Conservation (phyloP, 108 stramenopile species). For the Mayamaea pseudoterrestris region DNA sequence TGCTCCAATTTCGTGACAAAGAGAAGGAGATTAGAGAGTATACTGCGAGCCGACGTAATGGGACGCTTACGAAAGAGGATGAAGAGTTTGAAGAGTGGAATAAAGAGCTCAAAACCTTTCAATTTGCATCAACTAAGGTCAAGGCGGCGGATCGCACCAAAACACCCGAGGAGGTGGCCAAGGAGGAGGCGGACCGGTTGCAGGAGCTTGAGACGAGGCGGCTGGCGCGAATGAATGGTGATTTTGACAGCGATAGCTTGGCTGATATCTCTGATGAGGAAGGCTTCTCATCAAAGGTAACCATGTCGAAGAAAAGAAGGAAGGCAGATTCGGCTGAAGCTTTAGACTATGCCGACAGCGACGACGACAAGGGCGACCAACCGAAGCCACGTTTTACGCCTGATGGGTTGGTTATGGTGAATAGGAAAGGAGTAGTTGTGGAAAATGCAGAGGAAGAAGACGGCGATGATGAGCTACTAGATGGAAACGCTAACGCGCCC, state of each 20-base stretch:
- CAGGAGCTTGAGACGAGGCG: constrained; percentile 82
- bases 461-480: constrained; percentile 7
- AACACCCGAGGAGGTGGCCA: constrained; percentile 90
- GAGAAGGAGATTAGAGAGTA: constrained; percentile 34
- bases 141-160: constrained; percentile 90
- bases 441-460: constrained; percentile 35
- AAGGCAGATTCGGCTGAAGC: constrained; percentile 32
- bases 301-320: constrained; percentile 8
- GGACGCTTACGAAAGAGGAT: constrained; percentile 41
- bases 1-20: constrained; percentile 68
- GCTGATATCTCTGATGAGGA: constrained; percentile 71
- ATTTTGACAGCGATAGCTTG: constrained; percentile 78
- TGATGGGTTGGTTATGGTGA: constrained; percentile 70
- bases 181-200: constrained; percentile 80
- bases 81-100: constrained; percentile 79
- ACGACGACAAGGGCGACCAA: constrained; percentile 28
- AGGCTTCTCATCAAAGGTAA: no score
- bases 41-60: constrained; percentile 22
- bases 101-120: constrained; percentile 60
- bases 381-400: constrained; percentile 50
- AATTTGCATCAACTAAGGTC: constrained; percentile 33
- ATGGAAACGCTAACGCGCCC: constrained; percentile 23
- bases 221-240: constrained; percentile 85
- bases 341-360: constrained; percentile 48
- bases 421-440: constrained; percentile 58